Base-by-base conservation (phyloP, 805 yeast genomes). In the Candida maltosa region DNA sequence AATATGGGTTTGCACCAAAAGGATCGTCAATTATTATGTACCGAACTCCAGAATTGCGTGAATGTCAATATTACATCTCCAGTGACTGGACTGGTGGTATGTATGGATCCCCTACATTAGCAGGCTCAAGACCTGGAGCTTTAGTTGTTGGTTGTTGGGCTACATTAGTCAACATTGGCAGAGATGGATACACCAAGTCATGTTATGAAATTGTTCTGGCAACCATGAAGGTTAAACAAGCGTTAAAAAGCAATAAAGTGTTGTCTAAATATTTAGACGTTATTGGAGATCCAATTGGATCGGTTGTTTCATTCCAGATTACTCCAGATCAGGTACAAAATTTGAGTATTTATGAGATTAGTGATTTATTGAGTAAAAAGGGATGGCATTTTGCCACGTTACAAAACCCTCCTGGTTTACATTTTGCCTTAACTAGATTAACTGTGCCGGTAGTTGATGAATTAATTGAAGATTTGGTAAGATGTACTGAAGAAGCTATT, bases 121-220 rank as follows among this genome's bases (percentile, higher is more conserved):
- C 97, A 0, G 98, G 98, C 2, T 86, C 96, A 8, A 75, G 97
- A 45, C 97, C 97, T 0, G 98, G 98, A 31, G 97, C 97, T 0
- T 67, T 91, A 23, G 84, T 88, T 72, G 97, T 84, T n/a, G 97
- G 97, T 0, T 89, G 97, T 58, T 93, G 97, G 97, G 94, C 96
- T 1, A 88, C 97, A 0, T 63, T 91, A 73, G 62, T 91, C 29
- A 71, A 73, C 43, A 70, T 89, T 37, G 98, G 98, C 26, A 78
- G 76, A 37, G 75, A 76, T n/a, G 97, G 97, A 1, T 91, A 91
- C 57, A 69, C 58, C 5, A 55, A 79, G 41, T 72, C 81, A 2
- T 81, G 95, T 44, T 60, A 56, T 37, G 78, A 76, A 9, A 89
- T 91, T 32, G 78, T 88, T 5, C 47, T 59, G 6, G 76, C 89